Conservation (phyloP, 768 basidiomycete genomes). For the Lentinus tigrinus region DNA sequence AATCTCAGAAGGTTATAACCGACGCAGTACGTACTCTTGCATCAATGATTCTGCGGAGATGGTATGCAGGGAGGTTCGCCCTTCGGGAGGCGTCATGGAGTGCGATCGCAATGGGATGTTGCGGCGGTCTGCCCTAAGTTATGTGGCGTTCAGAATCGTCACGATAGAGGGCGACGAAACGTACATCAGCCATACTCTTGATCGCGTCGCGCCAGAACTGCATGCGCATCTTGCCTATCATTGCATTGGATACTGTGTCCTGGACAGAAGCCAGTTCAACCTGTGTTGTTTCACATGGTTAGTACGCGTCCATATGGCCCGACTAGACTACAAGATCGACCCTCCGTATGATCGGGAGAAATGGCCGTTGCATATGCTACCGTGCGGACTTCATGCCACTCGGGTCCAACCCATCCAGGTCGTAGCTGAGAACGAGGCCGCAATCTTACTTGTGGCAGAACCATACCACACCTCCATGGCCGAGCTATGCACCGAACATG, state of each 20-base stretch:
- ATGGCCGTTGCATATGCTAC: no score
- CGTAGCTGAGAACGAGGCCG: no score
- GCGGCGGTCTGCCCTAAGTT: slow-evolving; percentile 67
- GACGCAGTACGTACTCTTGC: slow-evolving; percentile 60
- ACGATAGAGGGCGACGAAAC: slow-evolving; percentile 20
- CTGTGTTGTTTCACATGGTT: slow-evolving; percentile 32
- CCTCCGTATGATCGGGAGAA: no score
- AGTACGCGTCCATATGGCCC: not conserved
- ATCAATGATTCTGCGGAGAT: slow-evolving; percentile 80
- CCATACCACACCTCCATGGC: not conserved
- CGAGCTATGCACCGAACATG: not conserved
- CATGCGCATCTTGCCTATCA: slow-evolving; percentile 80
- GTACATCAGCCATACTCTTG: slow-evolving; percentile 63
- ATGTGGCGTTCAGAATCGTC: slow-evolving; percentile 16
- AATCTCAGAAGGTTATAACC: slow-evolving; percentile 4
- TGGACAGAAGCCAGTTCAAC: slow-evolving; percentile 76
- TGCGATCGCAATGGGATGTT: slow-evolving; percentile 79
- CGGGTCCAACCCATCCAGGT: no score
- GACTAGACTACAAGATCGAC: no score
- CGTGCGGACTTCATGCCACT: no score
- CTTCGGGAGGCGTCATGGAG: slow-evolving; percentile 54
- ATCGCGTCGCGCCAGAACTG: slow-evolving; percentile 87
- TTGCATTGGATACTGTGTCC: slow-evolving; percentile 70
- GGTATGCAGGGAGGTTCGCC: slow-evolving; percentile 62
- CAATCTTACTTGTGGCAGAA: no score